These are phyloP conservation scores for Exsudoporus frostii DNA, from an alignment of 768 basidiomycete genomes.

Conservation along the genomic window DNA sequence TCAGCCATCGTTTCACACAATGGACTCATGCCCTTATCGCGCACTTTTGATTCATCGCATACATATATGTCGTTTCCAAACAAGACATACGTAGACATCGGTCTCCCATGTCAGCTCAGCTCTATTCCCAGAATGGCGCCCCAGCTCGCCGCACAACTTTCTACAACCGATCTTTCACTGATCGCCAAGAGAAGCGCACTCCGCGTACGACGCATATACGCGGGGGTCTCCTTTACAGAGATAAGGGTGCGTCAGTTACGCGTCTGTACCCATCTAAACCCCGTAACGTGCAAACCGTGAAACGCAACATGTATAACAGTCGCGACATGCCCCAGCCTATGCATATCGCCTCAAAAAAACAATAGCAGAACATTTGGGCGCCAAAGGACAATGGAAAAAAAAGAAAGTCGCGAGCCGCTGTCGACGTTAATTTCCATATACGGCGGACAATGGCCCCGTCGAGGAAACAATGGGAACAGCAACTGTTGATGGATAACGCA, in stretches of 20 bases:
- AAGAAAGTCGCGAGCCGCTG: background rate
- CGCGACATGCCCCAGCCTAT: background rate
- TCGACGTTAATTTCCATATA: constrained; percentile 10
- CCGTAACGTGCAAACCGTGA: constrained; percentile 4
- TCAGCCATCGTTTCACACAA: too few relatives aligned
- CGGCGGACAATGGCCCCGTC: constrained; percentile 20
- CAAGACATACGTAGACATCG: too few relatives aligned
- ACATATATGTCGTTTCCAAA: too few relatives aligned
- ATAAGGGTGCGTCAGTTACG: constrained; percentile 8
- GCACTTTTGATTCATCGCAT: too few relatives aligned
- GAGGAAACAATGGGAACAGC: constrained; percentile 11
- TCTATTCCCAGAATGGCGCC: constrained; percentile 16
- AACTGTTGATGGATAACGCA: constrained; percentile 1
- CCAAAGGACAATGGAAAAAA: constrained; percentile 9
- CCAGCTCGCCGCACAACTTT: constrained; percentile 50
- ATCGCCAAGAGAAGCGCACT: constrained; percentile 46
- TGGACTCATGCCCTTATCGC: too few relatives aligned
- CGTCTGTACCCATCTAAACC: background rate
- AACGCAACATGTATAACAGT: constrained; percentile 1
- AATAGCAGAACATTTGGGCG: constrained; percentile 7
- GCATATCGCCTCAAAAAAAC: constrained; percentile 12
- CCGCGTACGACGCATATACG: constrained; percentile 38
- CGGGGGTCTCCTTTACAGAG: constrained; percentile 36
- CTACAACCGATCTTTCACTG: constrained; percentile 50
- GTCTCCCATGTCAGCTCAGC: too few relatives aligned